Conservation (phyloP, 2,329 filamentous ascomycete genomes). For the Microcyclospora tardicrescens region DNA sequence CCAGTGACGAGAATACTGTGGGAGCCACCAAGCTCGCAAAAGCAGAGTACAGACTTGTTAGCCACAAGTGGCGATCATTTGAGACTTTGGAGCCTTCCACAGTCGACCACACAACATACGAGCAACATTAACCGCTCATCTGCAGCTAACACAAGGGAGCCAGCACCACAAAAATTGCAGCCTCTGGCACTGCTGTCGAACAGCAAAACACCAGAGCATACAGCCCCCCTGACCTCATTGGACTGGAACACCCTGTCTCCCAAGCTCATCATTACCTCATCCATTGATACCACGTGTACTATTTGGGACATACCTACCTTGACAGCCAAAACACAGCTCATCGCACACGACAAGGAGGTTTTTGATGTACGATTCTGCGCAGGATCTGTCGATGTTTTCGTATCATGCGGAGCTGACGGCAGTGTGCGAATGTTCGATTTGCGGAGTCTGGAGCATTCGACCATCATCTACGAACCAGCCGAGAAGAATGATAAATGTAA, state of each 20-base stretch:
- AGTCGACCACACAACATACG: constrained; percentile 26
- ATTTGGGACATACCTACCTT: constrained; percentile 99
- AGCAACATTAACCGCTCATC: constrained; percentile 58
- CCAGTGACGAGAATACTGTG: constrained; percentile 89
- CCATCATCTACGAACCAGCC: constrained; percentile 96
- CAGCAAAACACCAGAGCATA: constrained; percentile 96
- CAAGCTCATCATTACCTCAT: constrained; percentile 94
- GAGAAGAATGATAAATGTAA: constrained; percentile 54
- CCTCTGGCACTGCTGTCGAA: constrained; percentile 89
- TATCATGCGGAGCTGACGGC: constrained; percentile 92
- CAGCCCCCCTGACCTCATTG: constrained; percentile 84
- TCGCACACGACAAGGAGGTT: constrained; percentile 97
- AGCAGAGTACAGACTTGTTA: constrained; percentile 86
- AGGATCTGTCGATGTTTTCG: constrained; percentile 96
- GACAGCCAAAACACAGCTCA: constrained; percentile 94
- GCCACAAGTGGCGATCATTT: constrained; percentile 93
- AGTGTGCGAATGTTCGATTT: constrained; percentile 98
- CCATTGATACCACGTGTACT: constrained; percentile 96
- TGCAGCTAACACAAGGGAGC: constrained; percentile 47
- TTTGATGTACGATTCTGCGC: constrained; percentile 98
- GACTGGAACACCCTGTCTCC: constrained; percentile 98
- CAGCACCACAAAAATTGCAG: constrained; percentile 66
- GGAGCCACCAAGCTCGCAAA: constrained; percentile 90
- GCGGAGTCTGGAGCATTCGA: constrained; percentile 90
- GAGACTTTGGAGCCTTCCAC: constrained; percentile 80